Base-by-base conservation (phyloP, 768 basidiomycete species). In the Crassisporium funariophilum region DNA sequence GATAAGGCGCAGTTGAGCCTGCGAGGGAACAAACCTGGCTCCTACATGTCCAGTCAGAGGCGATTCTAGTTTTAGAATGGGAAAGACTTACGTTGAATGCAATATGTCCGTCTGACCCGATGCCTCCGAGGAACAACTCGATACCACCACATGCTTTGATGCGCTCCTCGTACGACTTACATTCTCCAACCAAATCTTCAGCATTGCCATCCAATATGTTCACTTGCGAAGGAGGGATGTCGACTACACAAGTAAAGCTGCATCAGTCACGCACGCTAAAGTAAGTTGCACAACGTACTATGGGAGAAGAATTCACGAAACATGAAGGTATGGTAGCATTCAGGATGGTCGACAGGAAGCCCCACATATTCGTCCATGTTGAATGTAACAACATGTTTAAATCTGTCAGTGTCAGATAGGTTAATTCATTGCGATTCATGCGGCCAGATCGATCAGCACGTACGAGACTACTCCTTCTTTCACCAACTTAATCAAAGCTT, bases 351-450 rank as follows among this genome's bases (percentile, higher is more conserved):
- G 41, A 69, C 73, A 10, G 89, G 83, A 23, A 94, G 77, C 3
- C 83, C 86, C 46, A 93, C 91, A 60, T 94, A 95, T 69, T 95
- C 91, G 68, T 95, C 92, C 91, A 93, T 91, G 70, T 92, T 92
- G 74, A 93, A 92, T 0, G 89, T 91, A 35, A 92, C 76, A 50
- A 92, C 91, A 72, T 92, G 69, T 68, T 87, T 83, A 72, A 88
- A 91, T 22, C 88, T 88, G 55, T n/a, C 4, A 33, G n/a, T n/a
- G n/a, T n/a, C 11, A 24, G 16, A 19, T 22, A 27, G 16, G 21
- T 11, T n/a, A n/a, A n/a, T n/a, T n/a, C n/a, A n/a, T n/a, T n/a
- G n/a, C n/a, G 4, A 34, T 45, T 10, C 24, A n/a, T 23, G 24
- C n/a, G 13, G 24, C 49, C 33, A 11, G 6, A 17, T 5, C 1